phyloP scores from a whole-genome alignment of 2,329 filamentous ascomycete genomes.

The Colletotrichum tropicale region DNA sequence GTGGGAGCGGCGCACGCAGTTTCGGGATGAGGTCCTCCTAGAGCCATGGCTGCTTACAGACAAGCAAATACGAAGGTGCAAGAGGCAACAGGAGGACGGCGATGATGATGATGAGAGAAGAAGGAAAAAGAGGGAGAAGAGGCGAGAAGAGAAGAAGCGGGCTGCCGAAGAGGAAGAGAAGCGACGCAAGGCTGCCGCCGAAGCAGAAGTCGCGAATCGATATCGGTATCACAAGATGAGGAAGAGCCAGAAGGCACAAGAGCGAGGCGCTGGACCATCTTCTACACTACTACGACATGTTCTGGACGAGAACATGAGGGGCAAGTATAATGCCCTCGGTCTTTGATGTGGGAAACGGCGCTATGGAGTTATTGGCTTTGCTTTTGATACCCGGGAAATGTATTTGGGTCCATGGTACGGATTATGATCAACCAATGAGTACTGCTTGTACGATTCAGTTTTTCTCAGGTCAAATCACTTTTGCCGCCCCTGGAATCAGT shows the following conservation, averaged over 20 bases:
- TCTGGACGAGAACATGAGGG: slow-evolving; percentile 9
- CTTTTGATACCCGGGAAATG: not conserved
- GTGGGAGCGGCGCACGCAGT: slow-evolving; percentile 60
- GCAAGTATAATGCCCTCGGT: not conserved
- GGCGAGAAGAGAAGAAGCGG: not conserved
- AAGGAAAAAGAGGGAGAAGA: slow-evolving; percentile 10
- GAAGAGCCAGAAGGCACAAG: not conserved
- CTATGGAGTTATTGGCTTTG: not conserved
- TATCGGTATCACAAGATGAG: not conserved
- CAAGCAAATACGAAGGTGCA: slow-evolving; percentile 54
- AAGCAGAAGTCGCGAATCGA: not conserved
- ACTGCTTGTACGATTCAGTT: not conserved
- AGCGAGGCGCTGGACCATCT: not conserved
- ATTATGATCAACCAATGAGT: not conserved
- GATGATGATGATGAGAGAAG: slow-evolving; percentile 34
- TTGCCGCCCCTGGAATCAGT: not conserved
- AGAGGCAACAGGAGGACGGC: slow-evolving; percentile 40
- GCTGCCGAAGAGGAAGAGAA: not conserved
- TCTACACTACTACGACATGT: not conserved
- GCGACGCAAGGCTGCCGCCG: not conserved
- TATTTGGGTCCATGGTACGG: not conserved
- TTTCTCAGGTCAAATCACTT: not conserved
- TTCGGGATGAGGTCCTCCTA: slow-evolving; percentile 54
- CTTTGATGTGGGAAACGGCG: not conserved
- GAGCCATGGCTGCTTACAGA: slow-evolving; percentile 59